A percentile compares a stretch with the other conserved stretches of the same genome.
Conservation (phyloP, 2,329 filamentous ascomycete species). For the Trematosphaeria pertusa region DNA sequence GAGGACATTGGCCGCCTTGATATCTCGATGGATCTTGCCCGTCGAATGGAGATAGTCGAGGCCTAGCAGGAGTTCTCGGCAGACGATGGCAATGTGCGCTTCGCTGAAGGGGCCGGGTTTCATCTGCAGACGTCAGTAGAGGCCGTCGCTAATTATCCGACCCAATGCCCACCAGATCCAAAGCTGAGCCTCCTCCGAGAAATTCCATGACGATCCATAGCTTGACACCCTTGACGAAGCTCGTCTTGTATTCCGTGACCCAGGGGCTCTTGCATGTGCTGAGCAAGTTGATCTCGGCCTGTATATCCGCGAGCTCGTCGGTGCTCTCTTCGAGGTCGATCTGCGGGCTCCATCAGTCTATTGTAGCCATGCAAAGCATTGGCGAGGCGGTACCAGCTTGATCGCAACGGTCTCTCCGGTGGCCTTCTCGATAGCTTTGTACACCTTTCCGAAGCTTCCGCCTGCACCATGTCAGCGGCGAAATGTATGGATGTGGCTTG, state of each 20-base stretch:
- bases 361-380: neutral
- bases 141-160: neutral
- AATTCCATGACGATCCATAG: conserved; percentile 99
- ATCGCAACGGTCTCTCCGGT: conserved; percentile 95
- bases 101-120: conserved; percentile 91
- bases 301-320: conserved; percentile 97
- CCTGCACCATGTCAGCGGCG: conserved; percentile 59
- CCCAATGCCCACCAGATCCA: conserved; percentile 76
- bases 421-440: conserved; percentile 90
- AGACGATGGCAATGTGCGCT: conserved; percentile 90
- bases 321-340: conserved; percentile 99
- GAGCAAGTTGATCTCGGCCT: conserved; percentile 93
- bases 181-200: conserved; percentile 90
- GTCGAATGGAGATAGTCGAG: conserved; percentile 93
- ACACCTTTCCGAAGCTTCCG: conserved; percentile 95
- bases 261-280: conserved; percentile 93
- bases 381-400: conserved; percentile 75
- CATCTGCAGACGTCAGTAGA: conserved; percentile 62
- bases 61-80: conserved; percentile 86
- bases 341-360: conserved; percentile 58
- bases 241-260: conserved; percentile 95
- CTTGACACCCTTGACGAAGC: conserved; percentile 94
- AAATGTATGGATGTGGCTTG: neutral
- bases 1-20: conserved; percentile 96
- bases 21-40: conserved; percentile 95